Evolutionary conservation across 1,284 basidiomycete species (phyloP).

Genomic region (Megacollybia platyphylla): DNA sequence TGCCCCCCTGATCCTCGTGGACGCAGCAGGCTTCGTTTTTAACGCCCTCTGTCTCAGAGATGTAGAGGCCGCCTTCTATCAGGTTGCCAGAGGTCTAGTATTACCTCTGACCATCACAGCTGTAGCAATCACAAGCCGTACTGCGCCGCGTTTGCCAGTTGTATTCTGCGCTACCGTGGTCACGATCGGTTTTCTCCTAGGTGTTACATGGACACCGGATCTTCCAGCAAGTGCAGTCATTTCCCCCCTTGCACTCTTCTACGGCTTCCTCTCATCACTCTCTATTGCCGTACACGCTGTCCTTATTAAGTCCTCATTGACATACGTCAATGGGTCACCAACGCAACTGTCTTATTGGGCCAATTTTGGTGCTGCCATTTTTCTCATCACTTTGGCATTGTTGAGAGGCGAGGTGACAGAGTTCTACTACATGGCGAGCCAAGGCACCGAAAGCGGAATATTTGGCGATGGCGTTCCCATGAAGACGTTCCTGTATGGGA

Average conservation of each 20-base stretch:
- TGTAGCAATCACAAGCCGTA: conserved; percentile 35
- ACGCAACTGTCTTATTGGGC: conserved; percentile 69
- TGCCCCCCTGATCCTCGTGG: conserved; percentile 49
- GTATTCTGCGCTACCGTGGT: conserved; percentile 43
- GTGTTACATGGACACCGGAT: conserved; percentile 44
- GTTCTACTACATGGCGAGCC: conserved; percentile 13
- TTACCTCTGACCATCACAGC: conserved; percentile 62
- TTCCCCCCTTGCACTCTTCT: conserved; percentile 33
- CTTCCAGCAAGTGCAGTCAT: conserved; percentile 39
- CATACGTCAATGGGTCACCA: conserved; percentile 53
- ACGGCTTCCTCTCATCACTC: conserved; percentile 57
- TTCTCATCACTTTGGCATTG: conserved; percentile 48
- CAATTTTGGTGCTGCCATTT: conserved; percentile 54
- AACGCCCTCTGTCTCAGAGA: conserved; percentile 66
- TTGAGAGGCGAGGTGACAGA: conserved; percentile 38
- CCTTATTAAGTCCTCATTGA: conserved; percentile 57
- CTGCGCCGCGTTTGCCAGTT: conserved; percentile 32
- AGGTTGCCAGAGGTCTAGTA: conserved; percentile 71
- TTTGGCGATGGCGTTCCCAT: conserved; percentile 16
- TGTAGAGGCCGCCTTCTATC: conserved; percentile 70
- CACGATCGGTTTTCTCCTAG: conserved; percentile 51
- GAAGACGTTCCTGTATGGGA: conserved; percentile 47
- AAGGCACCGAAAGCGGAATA: neutral
- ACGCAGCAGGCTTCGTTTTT: conserved; percentile 63
- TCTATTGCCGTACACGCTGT: conserved; percentile 68